These are phyloP conservation scores for Boletus speciosus DNA, from an alignment of 768 basidiomycete genomes.

Conservation along the genomic window DNA sequence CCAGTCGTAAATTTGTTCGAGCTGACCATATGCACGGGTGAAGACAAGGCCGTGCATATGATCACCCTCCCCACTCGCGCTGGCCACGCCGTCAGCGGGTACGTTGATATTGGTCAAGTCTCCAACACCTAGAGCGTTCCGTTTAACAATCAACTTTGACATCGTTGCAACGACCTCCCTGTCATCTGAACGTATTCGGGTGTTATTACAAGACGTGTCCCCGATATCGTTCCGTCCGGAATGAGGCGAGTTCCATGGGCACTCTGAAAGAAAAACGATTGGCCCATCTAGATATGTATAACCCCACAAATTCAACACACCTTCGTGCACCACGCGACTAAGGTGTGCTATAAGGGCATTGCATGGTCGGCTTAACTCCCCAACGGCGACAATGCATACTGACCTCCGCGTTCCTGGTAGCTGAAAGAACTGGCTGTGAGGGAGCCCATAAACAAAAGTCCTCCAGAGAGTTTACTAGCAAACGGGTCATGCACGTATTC, in stretches of 20 bases:
- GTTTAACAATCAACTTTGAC: constrained; percentile 19
- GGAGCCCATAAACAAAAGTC: constrained; percentile 54
- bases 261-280: constrained; percentile 31
- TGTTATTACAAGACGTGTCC: constrained; percentile 67
- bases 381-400: constrained; percentile 12
- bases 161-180: constrained; percentile 35
- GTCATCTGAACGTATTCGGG: constrained; percentile 74
- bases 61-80: constrained; percentile 55
- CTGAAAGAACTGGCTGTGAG: constrained; percentile 49
- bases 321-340: constrained; percentile 55
- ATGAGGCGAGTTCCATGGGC: constrained; percentile 65
- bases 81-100: constrained; percentile 54
- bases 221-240: constrained; percentile 65
- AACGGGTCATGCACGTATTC: neutral
- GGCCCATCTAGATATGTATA: neutral
- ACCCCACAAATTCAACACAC: constrained; percentile 17
- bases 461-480: constrained; percentile 53
- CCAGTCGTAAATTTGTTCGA: constrained; percentile 69
- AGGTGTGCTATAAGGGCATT: constrained; percentile 35
- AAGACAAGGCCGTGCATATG: constrained; percentile 71
- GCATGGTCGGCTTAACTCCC: constrained; percentile 13
- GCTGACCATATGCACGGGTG: constrained; percentile 59
- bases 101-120: constrained; percentile 66
- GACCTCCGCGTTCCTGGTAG: constrained; percentile 63
- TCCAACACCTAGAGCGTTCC: constrained; percentile 50